Conservation (phyloP, 306 rosid genomes). For the Vigna radiata region DNA sequence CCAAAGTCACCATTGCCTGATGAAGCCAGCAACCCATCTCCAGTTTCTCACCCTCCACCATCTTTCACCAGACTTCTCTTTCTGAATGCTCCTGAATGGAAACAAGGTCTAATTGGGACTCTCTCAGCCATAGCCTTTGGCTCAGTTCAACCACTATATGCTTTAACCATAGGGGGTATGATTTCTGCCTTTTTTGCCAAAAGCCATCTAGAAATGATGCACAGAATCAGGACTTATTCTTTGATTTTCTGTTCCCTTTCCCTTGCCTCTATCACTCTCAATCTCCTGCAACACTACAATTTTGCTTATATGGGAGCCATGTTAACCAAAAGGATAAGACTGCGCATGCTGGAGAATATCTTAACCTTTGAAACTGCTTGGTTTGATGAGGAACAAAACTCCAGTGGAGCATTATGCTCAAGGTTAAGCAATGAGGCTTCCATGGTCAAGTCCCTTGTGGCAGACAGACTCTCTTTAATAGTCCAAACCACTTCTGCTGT, state of each 20-base stretch:
- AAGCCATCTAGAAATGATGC: slow-evolving; percentile 79
- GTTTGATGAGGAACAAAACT: slow-evolving; percentile 86
- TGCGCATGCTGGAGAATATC: slow-evolving; percentile 76
- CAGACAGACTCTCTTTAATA: slow-evolving; percentile 75
- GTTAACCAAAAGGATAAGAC: slow-evolving; percentile 74
- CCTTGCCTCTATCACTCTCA: slow-evolving; percentile 72
- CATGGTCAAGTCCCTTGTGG: slow-evolving; percentile 91
- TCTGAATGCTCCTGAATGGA: slow-evolving; percentile 88
- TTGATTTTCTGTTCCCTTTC: slow-evolving; percentile 71
- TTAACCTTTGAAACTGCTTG: slow-evolving; percentile 91
- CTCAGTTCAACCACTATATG: slow-evolving; percentile 88
- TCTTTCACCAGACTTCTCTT: slow-evolving; percentile 77
- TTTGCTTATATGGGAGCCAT: slow-evolving; percentile 90
- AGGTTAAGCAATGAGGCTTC: slow-evolving; percentile 90
- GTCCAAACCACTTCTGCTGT: slow-evolving; percentile 92
- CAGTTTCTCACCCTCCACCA: slow-evolving; percentile 58
- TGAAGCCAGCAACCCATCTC: slow-evolving; percentile 20
- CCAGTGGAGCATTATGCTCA: slow-evolving; percentile 89
- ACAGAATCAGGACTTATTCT: slow-evolving; percentile 70
- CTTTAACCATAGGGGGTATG: slow-evolving; percentile 90
- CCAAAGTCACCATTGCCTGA: slow-evolving; percentile 64
- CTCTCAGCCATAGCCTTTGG: slow-evolving; percentile 81
- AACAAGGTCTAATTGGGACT: slow-evolving; percentile 78
- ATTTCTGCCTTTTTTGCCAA: slow-evolving; percentile 81
- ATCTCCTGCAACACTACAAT: slow-evolving; percentile 86